These are phyloP conservation scores for Neonectria punicea DNA, from an alignment of 2,329 filamentous ascomycete species.

Conservation along the genomic window DNA sequence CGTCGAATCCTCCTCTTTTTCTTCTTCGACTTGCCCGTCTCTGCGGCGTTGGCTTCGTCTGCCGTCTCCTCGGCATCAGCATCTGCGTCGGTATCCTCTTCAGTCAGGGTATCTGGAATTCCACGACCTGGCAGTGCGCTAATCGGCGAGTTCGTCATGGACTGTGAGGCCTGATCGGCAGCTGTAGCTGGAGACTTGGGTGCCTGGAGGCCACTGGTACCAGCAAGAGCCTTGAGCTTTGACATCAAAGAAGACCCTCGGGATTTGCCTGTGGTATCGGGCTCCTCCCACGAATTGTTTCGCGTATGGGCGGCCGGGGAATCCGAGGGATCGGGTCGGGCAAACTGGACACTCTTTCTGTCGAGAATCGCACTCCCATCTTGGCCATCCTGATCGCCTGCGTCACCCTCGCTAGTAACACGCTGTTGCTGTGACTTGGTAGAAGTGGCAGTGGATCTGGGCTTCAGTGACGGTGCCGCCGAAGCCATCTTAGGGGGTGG, in stretches of 20 bases:
- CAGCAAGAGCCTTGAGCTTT: slow-evolving; percentile 79
- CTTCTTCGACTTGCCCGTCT: slow-evolving; percentile 54
- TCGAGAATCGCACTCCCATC: slow-evolving; percentile 32
- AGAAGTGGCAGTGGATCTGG: slow-evolving; percentile 36
- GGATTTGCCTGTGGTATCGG: slow-evolving; percentile 68
- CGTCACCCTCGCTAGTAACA: slow-evolving; percentile 36
- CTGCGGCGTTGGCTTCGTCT: slow-evolving; percentile 72
- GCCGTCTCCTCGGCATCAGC: slow-evolving; percentile 88
- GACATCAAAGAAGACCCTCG: slow-evolving; percentile 77
- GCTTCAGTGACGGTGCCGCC: slow-evolving; percentile 28
- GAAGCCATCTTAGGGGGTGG: slow-evolving; percentile 18
- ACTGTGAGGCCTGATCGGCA: slow-evolving; percentile 51
- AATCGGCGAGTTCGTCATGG: slow-evolving; percentile 61
- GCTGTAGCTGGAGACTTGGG: slow-evolving; percentile 52
- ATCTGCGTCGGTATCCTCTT: slow-evolving; percentile 60
- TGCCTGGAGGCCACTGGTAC: slow-evolving; percentile 59
- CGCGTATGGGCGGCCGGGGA: slow-evolving; percentile 64
- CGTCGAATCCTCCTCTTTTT: slow-evolving; percentile 71
- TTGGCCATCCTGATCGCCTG: slow-evolving; percentile 29
- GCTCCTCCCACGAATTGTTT: slow-evolving; percentile 74
- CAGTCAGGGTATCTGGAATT: slow-evolving; percentile 64
- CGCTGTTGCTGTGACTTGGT: slow-evolving; percentile 38
- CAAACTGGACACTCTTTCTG: slow-evolving; percentile 79
- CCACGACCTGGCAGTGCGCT: slow-evolving; percentile 56
- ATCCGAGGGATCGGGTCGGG: slow-evolving; percentile 63